These are phyloP conservation scores for Skeletonema costatum DNA, from an alignment of 108 stramenopile genomes.

Conservation along the genomic window DNA sequence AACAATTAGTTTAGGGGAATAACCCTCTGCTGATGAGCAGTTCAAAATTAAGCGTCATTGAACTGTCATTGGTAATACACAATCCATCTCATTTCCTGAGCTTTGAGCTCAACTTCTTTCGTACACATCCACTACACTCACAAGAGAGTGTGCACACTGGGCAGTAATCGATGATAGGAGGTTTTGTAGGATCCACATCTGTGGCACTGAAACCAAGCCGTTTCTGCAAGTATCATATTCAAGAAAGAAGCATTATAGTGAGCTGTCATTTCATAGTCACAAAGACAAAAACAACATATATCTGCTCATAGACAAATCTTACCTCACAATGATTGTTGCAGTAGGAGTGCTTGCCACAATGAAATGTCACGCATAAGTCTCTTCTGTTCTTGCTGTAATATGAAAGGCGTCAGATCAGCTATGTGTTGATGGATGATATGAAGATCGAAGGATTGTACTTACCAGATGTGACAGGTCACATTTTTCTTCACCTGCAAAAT, in stretches of 20 bases:
- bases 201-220: neutral
- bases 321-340: conserved; percentile 1
- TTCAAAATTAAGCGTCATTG: neutral
- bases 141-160: neutral
- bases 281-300: neutral
- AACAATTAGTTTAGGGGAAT: no score
- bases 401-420: neutral
- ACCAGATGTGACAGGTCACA: neutral
- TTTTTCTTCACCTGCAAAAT: neutral
- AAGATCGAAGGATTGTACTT: neutral
- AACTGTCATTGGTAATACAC: neutral
- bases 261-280: neutral
- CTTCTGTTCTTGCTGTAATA: neutral
- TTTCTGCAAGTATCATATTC: neutral
- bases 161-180: neutral
- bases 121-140: neutral
- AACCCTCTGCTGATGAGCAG: neutral
- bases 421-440: neutral
- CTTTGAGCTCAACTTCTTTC: neutral
- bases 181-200: neutral
- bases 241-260: neutral
- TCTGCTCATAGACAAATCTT: neutral
- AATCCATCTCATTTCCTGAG: neutral
- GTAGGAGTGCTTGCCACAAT: neutral
- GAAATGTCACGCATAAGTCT: neutral